These are phyloP conservation scores for Coemansia sp. DNA, from an alignment of 192 early-diverging fungal genomes.

Conservation along the genomic window DNA sequence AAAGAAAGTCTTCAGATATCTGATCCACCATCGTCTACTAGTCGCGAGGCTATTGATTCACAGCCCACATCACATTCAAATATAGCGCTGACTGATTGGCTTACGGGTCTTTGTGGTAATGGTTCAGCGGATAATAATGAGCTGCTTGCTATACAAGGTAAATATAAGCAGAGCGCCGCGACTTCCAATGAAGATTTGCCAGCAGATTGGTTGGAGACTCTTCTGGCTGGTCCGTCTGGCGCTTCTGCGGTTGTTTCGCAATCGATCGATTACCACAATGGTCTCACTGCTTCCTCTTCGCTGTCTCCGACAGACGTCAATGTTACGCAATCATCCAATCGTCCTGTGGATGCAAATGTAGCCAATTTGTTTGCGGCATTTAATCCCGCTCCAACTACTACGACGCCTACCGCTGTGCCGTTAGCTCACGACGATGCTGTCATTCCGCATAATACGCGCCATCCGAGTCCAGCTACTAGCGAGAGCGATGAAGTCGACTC, in stretches of 20 bases:
- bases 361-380: constrained; percentile 33
- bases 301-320: background rate
- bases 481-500: constrained; percentile 8
- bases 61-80: no score
- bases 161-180: constrained; percentile 18
- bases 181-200: background rate
- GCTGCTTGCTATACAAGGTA: constrained; percentile 22
- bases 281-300: constrained; percentile 12
- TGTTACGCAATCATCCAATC: background rate
- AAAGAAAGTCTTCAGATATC: no score
- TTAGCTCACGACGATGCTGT: constrained; percentile 22
- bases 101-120: constrained; percentile 15
- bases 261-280: background rate
- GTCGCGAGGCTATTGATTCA: no score
- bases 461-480: constrained; percentile 34
- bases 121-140: background rate
- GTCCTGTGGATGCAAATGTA: constrained; percentile 32
- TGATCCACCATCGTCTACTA: no score
- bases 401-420: background rate
- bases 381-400: background rate
- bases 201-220: constrained; percentile 20
- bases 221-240: background rate
- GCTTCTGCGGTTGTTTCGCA: background rate
- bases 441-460: constrained; percentile 32
- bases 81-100: constrained; percentile 21